Conservation (phyloP, 768 basidiomycete species). For the Cystobasidiopsis lactophilus region DNA sequence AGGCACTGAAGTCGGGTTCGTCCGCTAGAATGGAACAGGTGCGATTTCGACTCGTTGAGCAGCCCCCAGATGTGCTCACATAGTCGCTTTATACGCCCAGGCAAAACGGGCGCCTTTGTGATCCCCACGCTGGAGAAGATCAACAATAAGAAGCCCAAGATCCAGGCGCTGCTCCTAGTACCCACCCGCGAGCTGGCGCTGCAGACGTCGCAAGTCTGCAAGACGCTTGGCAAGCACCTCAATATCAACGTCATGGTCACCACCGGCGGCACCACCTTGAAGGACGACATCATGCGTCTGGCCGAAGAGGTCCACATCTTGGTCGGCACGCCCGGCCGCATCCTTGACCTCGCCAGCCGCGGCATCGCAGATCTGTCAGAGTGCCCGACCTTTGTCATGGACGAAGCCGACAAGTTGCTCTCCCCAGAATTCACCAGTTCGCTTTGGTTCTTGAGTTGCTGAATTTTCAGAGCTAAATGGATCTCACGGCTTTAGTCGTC, state of each 20-base stretch:
- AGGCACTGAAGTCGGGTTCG: not conserved
- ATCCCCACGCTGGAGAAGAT: slow-evolving; percentile 89
- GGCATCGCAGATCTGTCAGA: slow-evolving; percentile 77
- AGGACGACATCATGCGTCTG: slow-evolving; percentile 88
- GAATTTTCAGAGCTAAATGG: not conserved
- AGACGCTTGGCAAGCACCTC: slow-evolving; percentile 89
- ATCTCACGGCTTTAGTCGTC: slow-evolving; percentile 36
- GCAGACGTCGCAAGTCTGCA: slow-evolving; percentile 97
- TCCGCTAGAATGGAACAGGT: not conserved
- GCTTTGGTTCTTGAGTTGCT: slow-evolving; percentile 20
- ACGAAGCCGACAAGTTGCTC: slow-evolving; percentile 94
- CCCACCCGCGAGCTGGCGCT: slow-evolving; percentile 97
- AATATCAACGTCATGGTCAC: slow-evolving; percentile 95
- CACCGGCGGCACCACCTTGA: slow-evolving; percentile 89
- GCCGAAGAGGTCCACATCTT: slow-evolving; percentile 80
- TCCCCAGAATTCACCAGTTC: slow-evolving; percentile 67
- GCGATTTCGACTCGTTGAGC: not conserved
- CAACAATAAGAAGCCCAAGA: slow-evolving; percentile 59
- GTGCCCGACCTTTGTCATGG: slow-evolving; percentile 96
- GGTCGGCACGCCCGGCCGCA: slow-evolving; percentile 88
- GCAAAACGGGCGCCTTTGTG: slow-evolving; percentile 96
- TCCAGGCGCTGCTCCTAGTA: slow-evolving; percentile 87
- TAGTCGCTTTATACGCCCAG: slow-evolving; percentile 22
- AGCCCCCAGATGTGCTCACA: not conserved
- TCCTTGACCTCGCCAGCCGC: slow-evolving; percentile 84